Evolutionary conservation across 805 yeast genomes (phyloP), one percentile per base, ranked within the genome.

Genomic region (Wickerhamomyces tratensis): DNA sequence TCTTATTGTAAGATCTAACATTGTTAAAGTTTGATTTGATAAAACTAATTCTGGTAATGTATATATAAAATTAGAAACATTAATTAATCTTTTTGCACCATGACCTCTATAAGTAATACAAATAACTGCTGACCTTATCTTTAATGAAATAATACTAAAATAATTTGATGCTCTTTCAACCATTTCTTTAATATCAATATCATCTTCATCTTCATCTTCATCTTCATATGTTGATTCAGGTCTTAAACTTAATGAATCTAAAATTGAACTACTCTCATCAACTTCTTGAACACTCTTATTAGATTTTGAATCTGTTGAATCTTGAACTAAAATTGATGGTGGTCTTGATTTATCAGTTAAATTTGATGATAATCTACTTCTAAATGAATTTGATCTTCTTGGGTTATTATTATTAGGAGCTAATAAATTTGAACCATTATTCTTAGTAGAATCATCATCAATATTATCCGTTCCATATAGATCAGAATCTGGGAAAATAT

Each of bases 101-200:
- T 77, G 77, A 8, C 93, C 95, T 57, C 78, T 77, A 62, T 86
- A 86, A 40, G 95, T 83, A 26, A 88, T 71, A 41, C 79, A 70
- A 13, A 89, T 56, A n/a, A 65, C 56, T 35, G 76, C 67, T n/a
- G 70, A 58, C 33, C 70, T 67, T 35, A 82, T 53, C 31, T 63
- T 65, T 47, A 91, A 68, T 13, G 74, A 64, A 25, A 77, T 75
- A 46, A 89, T 76, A 50, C 85, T 81, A 59, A 84, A 68, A 56
- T 76, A 86, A 44, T 75, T 76, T 27, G 85, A 74, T 1, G 97
- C 86, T 39, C 97, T 66, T 38, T 68, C 63, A 6, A 87, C 63
- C 96, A 91, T 87, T 48, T 76, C 72, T 26, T 76, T 67, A 20
- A 76, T 57, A 35, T 71, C 77, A 9, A 20, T 20, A 20, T 58